Conservation (phyloP, 2,329 filamentous ascomycete genomes). For the Neofusicoccum sp. region DNA sequence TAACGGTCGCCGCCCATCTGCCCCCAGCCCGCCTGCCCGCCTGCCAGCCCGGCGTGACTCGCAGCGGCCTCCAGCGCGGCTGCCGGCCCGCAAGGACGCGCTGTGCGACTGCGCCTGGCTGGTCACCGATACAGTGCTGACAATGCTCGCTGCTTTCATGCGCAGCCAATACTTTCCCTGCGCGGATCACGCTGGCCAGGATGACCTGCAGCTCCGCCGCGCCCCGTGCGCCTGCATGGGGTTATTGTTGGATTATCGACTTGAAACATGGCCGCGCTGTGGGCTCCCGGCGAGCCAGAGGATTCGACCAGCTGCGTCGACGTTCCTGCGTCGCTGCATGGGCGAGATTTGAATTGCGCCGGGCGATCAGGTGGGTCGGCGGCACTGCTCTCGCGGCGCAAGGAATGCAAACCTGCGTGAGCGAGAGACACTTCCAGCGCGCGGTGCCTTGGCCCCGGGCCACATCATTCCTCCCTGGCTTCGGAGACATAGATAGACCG, state of each 20-base stretch:
- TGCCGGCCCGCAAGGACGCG: slow-evolving; percentile 35
- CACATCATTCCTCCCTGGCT: slow-evolving; percentile 41
- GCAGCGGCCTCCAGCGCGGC: slow-evolving; percentile 30
- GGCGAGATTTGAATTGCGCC: slow-evolving; percentile 32
- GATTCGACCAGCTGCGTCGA: slow-evolving; percentile 25
- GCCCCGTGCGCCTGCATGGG: slow-evolving; percentile 38
- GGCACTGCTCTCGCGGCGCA: slow-evolving; percentile 37
- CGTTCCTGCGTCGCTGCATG: slow-evolving; percentile 41
- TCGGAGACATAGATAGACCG: slow-evolving; percentile 45
- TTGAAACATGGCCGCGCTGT: slow-evolving; percentile 35
- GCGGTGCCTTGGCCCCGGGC: slow-evolving; percentile 40
- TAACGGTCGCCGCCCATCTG: slow-evolving; percentile 30
- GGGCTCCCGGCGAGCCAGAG: slow-evolving; percentile 13
- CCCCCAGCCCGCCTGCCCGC: not conserved
- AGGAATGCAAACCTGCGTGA: slow-evolving; percentile 43
- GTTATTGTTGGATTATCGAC: slow-evolving; percentile 36
- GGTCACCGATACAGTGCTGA: slow-evolving; percentile 31
- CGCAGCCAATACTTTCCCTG: slow-evolving; percentile 30
- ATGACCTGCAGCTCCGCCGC: slow-evolving; percentile 34
- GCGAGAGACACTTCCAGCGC: slow-evolving; percentile 31
- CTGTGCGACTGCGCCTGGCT: slow-evolving; percentile 30
- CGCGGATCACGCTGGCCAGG: slow-evolving; percentile 22
- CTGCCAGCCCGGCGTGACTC: slow-evolving; percentile 27
- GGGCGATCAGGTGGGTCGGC: slow-evolving; percentile 27
- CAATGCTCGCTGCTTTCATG: slow-evolving; percentile 31